Conservation (phyloP, 192 early-diverging fungal genomes). For the Dissophora globulifera region DNA sequence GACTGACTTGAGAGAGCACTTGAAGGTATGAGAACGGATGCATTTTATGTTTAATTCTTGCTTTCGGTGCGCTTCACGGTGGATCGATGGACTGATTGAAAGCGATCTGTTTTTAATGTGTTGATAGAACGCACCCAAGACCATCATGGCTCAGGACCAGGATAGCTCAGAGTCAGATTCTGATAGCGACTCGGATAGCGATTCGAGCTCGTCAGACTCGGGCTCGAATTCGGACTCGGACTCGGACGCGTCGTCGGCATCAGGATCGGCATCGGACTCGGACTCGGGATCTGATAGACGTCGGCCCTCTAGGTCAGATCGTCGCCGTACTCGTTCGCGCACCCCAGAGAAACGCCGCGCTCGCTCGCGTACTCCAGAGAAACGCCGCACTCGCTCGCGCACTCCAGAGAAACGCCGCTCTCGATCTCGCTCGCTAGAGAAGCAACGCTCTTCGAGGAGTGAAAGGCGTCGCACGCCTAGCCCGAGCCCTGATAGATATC, state of each 20-base stretch:
- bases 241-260: conserved; percentile 22
- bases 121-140: conserved; percentile 69
- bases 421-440: too few species aligned
- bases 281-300: neutral
- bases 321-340: too few species aligned
- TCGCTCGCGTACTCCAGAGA: too few species aligned
- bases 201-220: conserved; percentile 51
- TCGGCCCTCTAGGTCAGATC: neutral
- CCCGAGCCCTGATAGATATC: neutral
- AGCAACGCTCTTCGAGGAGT: too few species aligned
- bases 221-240: conserved; percentile 44
- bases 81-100: too few species aligned
- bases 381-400: too few species aligned
- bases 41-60: neutral
- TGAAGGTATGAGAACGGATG: conserved; percentile 60
- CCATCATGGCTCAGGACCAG: conserved; percentile 73
- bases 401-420: too few species aligned
- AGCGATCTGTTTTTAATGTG: too few species aligned
- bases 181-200: conserved; percentile 49
- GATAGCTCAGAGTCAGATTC: conserved; percentile 53
- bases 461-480: neutral
- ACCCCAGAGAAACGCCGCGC: too few species aligned
- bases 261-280: conserved; percentile 7
- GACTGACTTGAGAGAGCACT: conserved; percentile 90
- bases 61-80: neutral